Evolutionary conservation across 345 rosid species (phyloP), one percentile per base, ranked within the genome.

Genomic region (thale cress (Arabidopsis thaliana)): DNA sequence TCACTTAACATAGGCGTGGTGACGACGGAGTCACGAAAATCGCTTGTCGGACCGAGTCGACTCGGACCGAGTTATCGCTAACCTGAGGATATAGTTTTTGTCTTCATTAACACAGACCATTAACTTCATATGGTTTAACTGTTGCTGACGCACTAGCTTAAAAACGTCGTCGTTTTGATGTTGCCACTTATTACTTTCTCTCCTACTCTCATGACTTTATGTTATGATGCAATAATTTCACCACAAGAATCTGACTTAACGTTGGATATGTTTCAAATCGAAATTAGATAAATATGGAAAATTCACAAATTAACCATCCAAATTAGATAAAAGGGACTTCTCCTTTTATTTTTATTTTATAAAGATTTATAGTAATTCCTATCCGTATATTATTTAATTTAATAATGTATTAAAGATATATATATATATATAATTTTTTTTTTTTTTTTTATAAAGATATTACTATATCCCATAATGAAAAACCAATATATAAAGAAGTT

Each of bases 1-100:
- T 16, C 42, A 71, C 46, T 20, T 59, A 5, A 36, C 81, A 72
- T 66, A 25, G 68, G 53, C 24, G 50, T 36, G 46, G 32, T n/a
- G 63, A 65, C 22, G 63, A 58, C 16, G 32, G 70, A 33, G 79
- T 61, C 5, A 52, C 50, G 33, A 28, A 50, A 59, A 59, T 78
- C 67, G 77, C 10, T 38, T 38, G 73, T 34, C 73, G 78, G 69
- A 57, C 57, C 69, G 63, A 72, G 52, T 24, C 77, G 69, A 71
- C 77, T 57, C 75, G 58, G 71, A 25, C 48, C 65, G 71, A 22
- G 59, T 61, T 61, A 59, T 76, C 59, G 65, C 42, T 49, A 49
- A 25, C 11, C 5, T 7, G 25, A 20, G 11, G 53, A 20, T 49
- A n/a, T 49, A 8, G 25, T 49, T 20, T 20, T 49, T 49, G 53